These are phyloP conservation scores for Orbilia ellipsospora DNA, from an alignment of 2,329 filamentous ascomycete genomes.

Conservation along the genomic window DNA sequence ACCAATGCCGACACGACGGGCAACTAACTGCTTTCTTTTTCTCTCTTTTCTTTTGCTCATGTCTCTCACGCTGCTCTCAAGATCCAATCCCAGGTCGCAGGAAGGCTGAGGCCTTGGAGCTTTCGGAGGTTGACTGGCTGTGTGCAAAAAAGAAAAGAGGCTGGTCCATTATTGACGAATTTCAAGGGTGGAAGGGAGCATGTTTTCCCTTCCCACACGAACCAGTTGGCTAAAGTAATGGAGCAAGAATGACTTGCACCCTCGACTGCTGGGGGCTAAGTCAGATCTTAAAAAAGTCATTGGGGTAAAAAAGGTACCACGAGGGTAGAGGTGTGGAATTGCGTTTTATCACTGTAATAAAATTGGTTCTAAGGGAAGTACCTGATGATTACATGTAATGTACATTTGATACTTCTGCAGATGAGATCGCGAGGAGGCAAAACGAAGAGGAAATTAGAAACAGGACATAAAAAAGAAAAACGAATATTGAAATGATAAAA, in stretches of 20 bases:
- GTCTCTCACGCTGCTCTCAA: slow-evolving; percentile 24
- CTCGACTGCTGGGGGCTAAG: slow-evolving; percentile 26
- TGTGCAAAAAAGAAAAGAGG: slow-evolving; percentile 53
- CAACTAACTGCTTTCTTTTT: slow-evolving; percentile 40
- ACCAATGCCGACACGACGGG: slow-evolving; percentile 52
- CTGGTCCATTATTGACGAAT: slow-evolving; percentile 48
- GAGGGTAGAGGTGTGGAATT: slow-evolving; percentile 35
- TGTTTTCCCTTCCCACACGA: slow-evolving; percentile 20
- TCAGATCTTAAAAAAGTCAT: slow-evolving; percentile 35
- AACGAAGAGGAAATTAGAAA: slow-evolving; percentile 1
- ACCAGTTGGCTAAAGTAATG: slow-evolving; percentile 9
- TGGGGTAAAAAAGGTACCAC: slow-evolving; percentile 43
- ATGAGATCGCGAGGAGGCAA: slow-evolving; percentile 53
- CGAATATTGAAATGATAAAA: neutral
- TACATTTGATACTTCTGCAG: slow-evolving; percentile 32
- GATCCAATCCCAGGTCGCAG: slow-evolving; percentile 56
- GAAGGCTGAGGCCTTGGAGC: slow-evolving; percentile 56
- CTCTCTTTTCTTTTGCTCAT: slow-evolving; percentile 27
- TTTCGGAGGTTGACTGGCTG: slow-evolving; percentile 50
- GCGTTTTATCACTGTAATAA: slow-evolving; percentile 46
- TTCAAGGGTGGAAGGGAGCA: slow-evolving; percentile 24
- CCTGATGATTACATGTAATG: too few relatives aligned
- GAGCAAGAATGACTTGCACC: slow-evolving; percentile 40
- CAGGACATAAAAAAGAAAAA: too few relatives aligned
- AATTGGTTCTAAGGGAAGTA: slow-evolving; percentile 29